Evolutionary conservation across 108 stramenopile species (phyloP), one percentile per base, ranked within the genome.

Genomic region (Thalassiosira profunda): DNA sequence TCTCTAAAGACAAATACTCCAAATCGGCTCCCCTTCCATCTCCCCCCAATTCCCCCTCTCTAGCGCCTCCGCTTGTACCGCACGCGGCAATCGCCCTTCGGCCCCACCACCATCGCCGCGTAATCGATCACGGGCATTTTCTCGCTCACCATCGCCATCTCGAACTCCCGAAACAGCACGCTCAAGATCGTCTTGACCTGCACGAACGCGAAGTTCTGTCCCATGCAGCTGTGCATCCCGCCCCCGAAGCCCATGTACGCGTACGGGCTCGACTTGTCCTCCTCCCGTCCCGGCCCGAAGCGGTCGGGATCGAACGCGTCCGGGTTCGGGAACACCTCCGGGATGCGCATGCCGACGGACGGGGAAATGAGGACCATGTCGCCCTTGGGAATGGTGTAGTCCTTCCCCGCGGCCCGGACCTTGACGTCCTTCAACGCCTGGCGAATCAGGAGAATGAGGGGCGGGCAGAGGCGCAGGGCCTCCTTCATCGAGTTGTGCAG

Each of bases 151-250:
- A 91, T 83, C 61, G 96, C 92, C 53, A 99, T 61, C 54, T 98
- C 93, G 70, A 89, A 99, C 45, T 97, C 88, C 11, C 97, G 86
- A 37, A 99, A 85, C 29, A 99, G 69, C 21, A 97, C 82, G 51
- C 94, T 92, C 38, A 99, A 28, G 79, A 99, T 93, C n/a, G 98
- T 98, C 87, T 98, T 98, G 51, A 99, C 97, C 86, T 99, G 99
- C 28, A 99, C 62, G 68, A 86, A 96, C n/a, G 89, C 99, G 84
- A 99, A 99, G 70, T 95, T 90, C 83, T 99, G 98, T 46, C 99
- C 99, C 95, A 98, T 97, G 78, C 99, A 99, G 51, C 94, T 87
- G 83, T 99, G 99, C 91, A 97, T 89, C 18, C 99, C 99, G 36
- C 96, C 98, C 48, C 99, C 99, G 70, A 99, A 99, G 24, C 97